These are phyloP conservation scores for Polytrichum commune DNA, from an alignment of 225 moss, liverwort and hornwort genomes.

Conservation along the genomic window DNA sequence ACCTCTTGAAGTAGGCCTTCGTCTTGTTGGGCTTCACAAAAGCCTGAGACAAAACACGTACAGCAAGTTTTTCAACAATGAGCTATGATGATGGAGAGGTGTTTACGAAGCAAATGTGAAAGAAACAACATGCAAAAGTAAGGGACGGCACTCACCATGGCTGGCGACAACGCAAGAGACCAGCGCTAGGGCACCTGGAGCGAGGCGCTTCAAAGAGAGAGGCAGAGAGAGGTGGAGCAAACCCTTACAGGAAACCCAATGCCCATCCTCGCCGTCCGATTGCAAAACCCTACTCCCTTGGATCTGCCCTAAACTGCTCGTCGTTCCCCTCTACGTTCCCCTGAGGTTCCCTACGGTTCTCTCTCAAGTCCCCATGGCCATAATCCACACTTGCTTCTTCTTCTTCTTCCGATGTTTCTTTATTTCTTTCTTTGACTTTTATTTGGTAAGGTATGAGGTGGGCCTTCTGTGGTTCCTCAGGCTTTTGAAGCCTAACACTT, in stretches of 20 bases:
- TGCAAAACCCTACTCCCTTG: conserved; percentile 2
- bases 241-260: conserved; percentile 1
- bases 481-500: too few relatives aligned
- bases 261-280: conserved; percentile 2
- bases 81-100: background rate
- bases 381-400: too few relatives aligned
- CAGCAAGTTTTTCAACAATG: background rate
- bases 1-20: conserved; percentile 91
- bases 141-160: conserved; percentile 3
- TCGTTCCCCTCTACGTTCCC: too few relatives aligned
- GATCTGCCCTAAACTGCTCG: conserved; percentile 1
- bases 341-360: too few relatives aligned
- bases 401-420: too few relatives aligned
- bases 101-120: background rate
- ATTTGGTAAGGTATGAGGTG: too few relatives aligned
- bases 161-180: background rate
- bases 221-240: background rate
- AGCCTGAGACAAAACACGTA: conserved; percentile 31
- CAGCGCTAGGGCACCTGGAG: background rate
- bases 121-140: background rate
- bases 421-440: too few relatives aligned
- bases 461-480: too few relatives aligned
- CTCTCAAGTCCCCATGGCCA: too few relatives aligned
- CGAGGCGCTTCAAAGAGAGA: conserved; percentile 7
- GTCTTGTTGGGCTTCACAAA: conserved; percentile 78